Conservation (phyloP, 2,329 filamentous ascomycete species). For the Fusarium xylarioides region DNA sequence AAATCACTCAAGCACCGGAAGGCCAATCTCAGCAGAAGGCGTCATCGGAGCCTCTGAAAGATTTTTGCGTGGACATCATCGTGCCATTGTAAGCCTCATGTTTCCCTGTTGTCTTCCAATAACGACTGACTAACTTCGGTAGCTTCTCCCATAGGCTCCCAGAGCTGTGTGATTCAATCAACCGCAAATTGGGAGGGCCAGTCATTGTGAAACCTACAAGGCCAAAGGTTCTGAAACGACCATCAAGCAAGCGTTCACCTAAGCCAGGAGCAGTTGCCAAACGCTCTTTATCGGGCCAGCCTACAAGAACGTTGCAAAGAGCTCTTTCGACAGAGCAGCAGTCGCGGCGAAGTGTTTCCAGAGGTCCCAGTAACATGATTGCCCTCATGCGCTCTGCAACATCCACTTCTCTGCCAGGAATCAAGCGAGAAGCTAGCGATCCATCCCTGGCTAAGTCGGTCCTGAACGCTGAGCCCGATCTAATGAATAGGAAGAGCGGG, state of each 20-base stretch:
- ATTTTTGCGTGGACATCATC: constrained; percentile 84
- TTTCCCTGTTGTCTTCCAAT: not conserved
- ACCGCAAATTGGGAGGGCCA: constrained; percentile 79
- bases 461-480: constrained; percentile 52
- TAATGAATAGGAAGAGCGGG: constrained; percentile 53
- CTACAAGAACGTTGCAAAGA: constrained; percentile 65
- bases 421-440: constrained; percentile 77
- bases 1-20: constrained; percentile 48
- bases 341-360: constrained; percentile 62
- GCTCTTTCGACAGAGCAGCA: constrained; percentile 69
- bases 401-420: constrained; percentile 64
- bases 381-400: constrained; percentile 75
- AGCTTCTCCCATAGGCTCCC: constrained; percentile 82
- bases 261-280: constrained; percentile 64
- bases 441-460: constrained; percentile 59
- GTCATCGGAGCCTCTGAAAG: constrained; percentile 71
- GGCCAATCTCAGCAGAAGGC: constrained; percentile 52
- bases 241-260: constrained; percentile 54
- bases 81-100: constrained; percentile 72
- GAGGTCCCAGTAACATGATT: constrained; percentile 65
- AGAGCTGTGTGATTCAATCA: constrained; percentile 73
- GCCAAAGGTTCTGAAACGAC: constrained; percentile 57
- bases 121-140: constrained; percentile 52
- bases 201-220: constrained; percentile 65
- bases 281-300: constrained; percentile 53